Conservation (phyloP, 1,284 basidiomycete species). For the Pseudozyma tsukubaensis region DNA sequence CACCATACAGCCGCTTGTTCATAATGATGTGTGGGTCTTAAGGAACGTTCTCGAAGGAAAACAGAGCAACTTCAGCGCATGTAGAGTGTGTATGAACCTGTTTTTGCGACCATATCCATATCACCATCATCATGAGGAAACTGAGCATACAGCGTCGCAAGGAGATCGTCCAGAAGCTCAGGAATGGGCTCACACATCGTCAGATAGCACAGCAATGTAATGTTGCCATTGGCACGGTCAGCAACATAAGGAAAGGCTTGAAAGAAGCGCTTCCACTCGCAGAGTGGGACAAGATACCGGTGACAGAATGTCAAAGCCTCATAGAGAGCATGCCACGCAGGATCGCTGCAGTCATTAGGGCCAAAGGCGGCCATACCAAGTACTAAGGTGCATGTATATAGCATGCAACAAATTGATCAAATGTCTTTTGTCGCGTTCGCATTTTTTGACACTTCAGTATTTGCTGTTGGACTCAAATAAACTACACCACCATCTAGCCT, state of each 20-base stretch:
- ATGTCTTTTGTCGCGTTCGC: neutral
- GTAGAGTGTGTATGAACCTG: neutral
- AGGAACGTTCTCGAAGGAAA: neutral
- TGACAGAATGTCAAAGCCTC: slow-evolving; percentile 1
- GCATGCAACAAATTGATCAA: slow-evolving; percentile 1
- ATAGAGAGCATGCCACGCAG: slow-evolving; percentile 28
- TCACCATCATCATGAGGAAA: slow-evolving; percentile 1
- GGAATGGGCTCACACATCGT: neutral
- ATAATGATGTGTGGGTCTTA: neutral
- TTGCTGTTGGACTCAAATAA: neutral
- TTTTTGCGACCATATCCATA: neutral
- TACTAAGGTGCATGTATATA: neutral
- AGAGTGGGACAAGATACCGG: slow-evolving; percentile 15
- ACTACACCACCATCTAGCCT: neutral
- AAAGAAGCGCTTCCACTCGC: neutral
- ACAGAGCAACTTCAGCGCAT: neutral
- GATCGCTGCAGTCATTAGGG: slow-evolving; percentile 15
- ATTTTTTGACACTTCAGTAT: no score
- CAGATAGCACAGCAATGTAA: neutral
- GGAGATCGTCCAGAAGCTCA: neutral
- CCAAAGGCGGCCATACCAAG: slow-evolving; percentile 24
- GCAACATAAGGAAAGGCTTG: neutral
- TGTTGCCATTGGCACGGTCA: neutral
- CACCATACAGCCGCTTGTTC: neutral
- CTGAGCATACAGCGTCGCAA: neutral